Percentiles rank a stretch among this genome's conserved stretches.
These are phyloP conservation scores for Stephanodiscus triporus DNA, from an alignment of 108 stramenopile genomes.

Conservation along the genomic window DNA sequence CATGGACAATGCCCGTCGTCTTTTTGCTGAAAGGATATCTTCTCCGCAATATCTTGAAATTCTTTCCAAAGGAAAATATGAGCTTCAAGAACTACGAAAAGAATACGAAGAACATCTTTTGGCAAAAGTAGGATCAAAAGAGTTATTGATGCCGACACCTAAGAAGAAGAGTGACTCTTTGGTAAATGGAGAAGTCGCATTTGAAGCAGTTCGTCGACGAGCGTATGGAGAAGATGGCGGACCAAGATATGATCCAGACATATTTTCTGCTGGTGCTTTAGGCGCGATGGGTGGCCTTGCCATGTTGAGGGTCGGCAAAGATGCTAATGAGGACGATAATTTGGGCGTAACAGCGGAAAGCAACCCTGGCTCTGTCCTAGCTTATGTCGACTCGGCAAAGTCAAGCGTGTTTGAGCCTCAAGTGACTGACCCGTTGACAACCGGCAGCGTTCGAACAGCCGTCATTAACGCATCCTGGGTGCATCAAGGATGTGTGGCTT, in stretches of 20 bases:
- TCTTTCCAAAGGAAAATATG: constrained; percentile 22
- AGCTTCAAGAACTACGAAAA: constrained; percentile 16
- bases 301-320: constrained; percentile 16
- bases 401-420: constrained; percentile 1
- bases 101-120: constrained; percentile 13
- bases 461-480: neutral
- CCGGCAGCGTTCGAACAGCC: neutral
- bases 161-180: neutral
- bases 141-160: constrained; percentile 4
- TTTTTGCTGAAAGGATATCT: constrained; percentile 15
- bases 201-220: neutral
- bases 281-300: constrained; percentile 24
- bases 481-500: too few species aligned
- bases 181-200: neutral
- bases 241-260: neutral
- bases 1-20: constrained; percentile 26
- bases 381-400: constrained; percentile 28
- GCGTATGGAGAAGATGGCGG: neutral
- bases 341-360: neutral
- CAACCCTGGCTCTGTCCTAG: constrained; percentile 2
- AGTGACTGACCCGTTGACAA: constrained; percentile 3
- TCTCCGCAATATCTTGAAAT: constrained; percentile 32
- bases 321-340: neutral
- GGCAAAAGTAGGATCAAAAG: constrained; percentile 7
- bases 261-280: constrained; percentile 27